These are phyloP conservation scores for Solioccasus polychromus DNA, from an alignment of 768 basidiomycete species.

Conservation along the genomic window DNA sequence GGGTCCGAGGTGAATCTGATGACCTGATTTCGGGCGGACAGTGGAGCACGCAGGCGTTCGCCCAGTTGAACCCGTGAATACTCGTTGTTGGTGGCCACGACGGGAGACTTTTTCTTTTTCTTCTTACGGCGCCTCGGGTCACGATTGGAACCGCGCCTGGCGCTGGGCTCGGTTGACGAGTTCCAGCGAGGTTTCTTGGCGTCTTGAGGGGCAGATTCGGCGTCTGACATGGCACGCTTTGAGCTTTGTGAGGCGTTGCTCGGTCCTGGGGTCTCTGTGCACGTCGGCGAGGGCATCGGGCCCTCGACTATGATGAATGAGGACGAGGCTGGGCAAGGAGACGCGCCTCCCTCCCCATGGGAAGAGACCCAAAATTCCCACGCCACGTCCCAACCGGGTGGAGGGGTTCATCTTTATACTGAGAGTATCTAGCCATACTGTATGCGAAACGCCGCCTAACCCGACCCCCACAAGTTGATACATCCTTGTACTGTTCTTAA, in stretches of 20 bases:
- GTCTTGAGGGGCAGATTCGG: conserved; percentile 16
- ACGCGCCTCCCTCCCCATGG: neutral
- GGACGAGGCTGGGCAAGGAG: neutral
- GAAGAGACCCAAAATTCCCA: conserved; percentile 15
- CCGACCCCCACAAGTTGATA: too few relatives aligned
- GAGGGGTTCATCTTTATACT: too few relatives aligned
- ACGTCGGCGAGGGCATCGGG: conserved; percentile 27
- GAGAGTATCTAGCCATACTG: too few relatives aligned
- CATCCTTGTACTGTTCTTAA: too few relatives aligned
- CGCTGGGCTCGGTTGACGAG: conserved; percentile 13
- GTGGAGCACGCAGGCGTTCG: conserved; percentile 15
- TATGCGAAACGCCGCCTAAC: too few relatives aligned
- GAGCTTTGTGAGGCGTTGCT: neutral
- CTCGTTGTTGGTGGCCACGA: conserved; percentile 21
- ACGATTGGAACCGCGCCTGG: conserved; percentile 19
- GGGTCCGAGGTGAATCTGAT: conserved; percentile 23
- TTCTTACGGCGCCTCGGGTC: conserved; percentile 27
- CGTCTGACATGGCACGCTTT: conserved; percentile 27
- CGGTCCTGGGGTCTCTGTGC: conserved; percentile 15
- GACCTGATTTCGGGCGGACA: conserved; percentile 25
- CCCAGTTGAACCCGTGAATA: conserved; percentile 1
- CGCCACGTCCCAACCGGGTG: conserved; percentile 18
- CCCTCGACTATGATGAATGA: neutral
- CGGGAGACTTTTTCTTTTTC: conserved; percentile 28
- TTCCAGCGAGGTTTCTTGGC: conserved; percentile 25